Percentiles rank a stretch among this genome's conserved stretches.
These are phyloP conservation scores for Geotrichum siamense DNA, from an alignment of 1,139 yeast genomes.

Conservation along the genomic window DNA sequence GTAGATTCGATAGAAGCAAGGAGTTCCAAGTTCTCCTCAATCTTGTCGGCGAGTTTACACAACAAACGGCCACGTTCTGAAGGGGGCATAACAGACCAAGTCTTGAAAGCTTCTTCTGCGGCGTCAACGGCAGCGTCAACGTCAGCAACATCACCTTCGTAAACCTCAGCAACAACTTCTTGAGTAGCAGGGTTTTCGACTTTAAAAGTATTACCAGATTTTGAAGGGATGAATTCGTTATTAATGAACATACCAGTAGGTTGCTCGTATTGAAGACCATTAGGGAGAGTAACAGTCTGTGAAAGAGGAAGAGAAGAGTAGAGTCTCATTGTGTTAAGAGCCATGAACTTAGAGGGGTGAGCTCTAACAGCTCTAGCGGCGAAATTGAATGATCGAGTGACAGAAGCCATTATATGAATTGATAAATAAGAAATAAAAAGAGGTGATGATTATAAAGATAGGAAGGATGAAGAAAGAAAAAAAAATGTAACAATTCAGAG, in stretches of 20 bases:
- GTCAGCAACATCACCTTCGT: constrained; percentile 51
- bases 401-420: too few relatives aligned
- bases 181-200: constrained; percentile 53
- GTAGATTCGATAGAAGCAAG: constrained; percentile 69
- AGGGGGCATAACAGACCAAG: constrained; percentile 45
- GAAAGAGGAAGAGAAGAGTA: constrained; percentile 16
- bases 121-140: constrained; percentile 53
- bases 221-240: constrained; percentile 48
- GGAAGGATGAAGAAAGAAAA: too few relatives aligned
- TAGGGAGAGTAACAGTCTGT: constrained; percentile 50
- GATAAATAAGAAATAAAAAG: too few relatives aligned
- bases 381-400: constrained; percentile 11
- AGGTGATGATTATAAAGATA: too few relatives aligned
- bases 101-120: constrained; percentile 47
- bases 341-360: constrained; percentile 8
- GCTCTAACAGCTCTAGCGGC: constrained; percentile 16
- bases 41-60: constrained; percentile 55
- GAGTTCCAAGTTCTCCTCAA: constrained; percentile 54
- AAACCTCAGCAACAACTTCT: constrained; percentile 46
- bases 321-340: constrained; percentile 9
- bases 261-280: constrained; percentile 52
- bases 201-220: constrained; percentile 45
- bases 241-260: too few relatives aligned
- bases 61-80: constrained; percentile 52
- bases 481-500: too few relatives aligned